Evolutionary conservation across 768 basidiomycete genomes (phyloP).

Genomic region (Termitomyces sp.): DNA sequence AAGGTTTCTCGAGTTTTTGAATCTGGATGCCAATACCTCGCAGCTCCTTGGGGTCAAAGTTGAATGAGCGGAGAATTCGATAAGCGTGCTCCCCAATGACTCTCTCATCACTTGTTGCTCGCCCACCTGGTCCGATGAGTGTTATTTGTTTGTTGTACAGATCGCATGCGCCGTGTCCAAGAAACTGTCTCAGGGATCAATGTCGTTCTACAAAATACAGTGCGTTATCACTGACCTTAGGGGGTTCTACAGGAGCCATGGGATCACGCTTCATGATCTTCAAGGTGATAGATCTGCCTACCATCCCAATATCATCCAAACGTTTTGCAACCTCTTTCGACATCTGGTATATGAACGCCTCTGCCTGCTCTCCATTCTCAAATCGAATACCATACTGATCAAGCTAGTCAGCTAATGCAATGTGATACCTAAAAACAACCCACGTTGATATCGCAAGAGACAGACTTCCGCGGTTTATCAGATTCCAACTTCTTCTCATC

Average conservation of each 20-base stretch:
- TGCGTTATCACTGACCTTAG: slow-evolving; percentile 59
- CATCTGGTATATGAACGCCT: slow-evolving; percentile 74
- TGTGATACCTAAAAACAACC: slow-evolving; percentile 26
- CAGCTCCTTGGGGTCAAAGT: slow-evolving; percentile 82
- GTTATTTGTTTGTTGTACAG: slow-evolving; percentile 72
- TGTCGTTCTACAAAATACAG: not conserved
- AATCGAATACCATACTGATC: slow-evolving; percentile 93
- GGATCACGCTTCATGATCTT: slow-evolving; percentile 89
- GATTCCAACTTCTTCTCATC: slow-evolving; percentile 79
- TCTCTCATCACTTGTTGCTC: slow-evolving; percentile 68
- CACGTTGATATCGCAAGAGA: slow-evolving; percentile 94
- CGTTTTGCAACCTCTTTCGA: slow-evolving; percentile 73
- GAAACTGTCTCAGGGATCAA: slow-evolving; percentile 51
- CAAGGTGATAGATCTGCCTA: slow-evolving; percentile 74
- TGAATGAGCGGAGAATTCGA: slow-evolving; percentile 67
- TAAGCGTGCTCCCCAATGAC: slow-evolving; percentile 77
- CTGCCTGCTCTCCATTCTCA: slow-evolving; percentile 75
- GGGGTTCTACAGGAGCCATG: slow-evolving; percentile 81
- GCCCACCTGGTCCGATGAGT: slow-evolving; percentile 56
- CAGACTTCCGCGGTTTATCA: slow-evolving; percentile 84
- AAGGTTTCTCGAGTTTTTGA: slow-evolving; percentile 72
- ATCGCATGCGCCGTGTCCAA: slow-evolving; percentile 88
- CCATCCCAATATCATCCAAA: slow-evolving; percentile 63
- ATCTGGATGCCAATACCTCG: slow-evolving; percentile 91
- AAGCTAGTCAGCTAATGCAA: not conserved